phyloP scores from a whole-genome alignment of 805 yeast species.

The Candida ovalis region DNA sequence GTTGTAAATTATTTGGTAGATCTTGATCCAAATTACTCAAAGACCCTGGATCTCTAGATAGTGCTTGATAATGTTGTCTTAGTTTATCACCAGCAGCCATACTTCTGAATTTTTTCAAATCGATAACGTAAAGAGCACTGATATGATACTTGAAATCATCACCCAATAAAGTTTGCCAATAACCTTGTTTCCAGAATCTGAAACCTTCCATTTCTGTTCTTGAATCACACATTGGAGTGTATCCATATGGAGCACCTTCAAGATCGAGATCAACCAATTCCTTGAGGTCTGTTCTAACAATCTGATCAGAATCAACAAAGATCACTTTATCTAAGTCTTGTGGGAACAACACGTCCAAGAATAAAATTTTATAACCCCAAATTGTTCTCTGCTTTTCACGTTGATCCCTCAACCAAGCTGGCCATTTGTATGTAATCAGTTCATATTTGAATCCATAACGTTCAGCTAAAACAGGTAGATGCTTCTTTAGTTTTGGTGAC shows the following conservation, averaged over 20 bases:
- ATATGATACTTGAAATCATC: conserved; percentile 68
- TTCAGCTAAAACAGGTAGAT: conserved; percentile 56
- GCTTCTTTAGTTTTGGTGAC: conserved; percentile 62
- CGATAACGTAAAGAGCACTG: conserved; percentile 81
- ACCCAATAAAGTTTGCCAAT: conserved; percentile 67
- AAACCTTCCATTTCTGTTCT: conserved; percentile 77
- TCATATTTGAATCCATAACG: conserved; percentile 67
- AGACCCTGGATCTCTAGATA: conserved; percentile 77
- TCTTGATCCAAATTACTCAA: conserved; percentile 87
- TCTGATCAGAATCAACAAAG: conserved; percentile 84
- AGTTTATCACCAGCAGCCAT: conserved; percentile 73
- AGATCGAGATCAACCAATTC: conserved; percentile 68
- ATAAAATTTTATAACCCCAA: conserved; percentile 86
- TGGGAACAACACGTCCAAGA: conserved; percentile 86
- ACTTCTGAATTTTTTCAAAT: conserved; percentile 61
- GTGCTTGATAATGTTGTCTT: conserved; percentile 78
- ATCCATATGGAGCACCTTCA: conserved; percentile 82
- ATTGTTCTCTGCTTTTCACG: conserved; percentile 72
- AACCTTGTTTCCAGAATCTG: conserved; percentile 91
- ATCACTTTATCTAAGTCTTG: conserved; percentile 68
- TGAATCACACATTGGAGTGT: conserved; percentile 83
- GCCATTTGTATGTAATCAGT: conserved; percentile 88
- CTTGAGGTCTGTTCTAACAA: conserved; percentile 69
- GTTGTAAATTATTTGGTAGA: conserved; percentile 83
- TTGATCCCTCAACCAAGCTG: conserved; percentile 80